Base-by-base conservation (phyloP, 768 basidiomycete species). In the Pleurotus citrinopileatus region DNA sequence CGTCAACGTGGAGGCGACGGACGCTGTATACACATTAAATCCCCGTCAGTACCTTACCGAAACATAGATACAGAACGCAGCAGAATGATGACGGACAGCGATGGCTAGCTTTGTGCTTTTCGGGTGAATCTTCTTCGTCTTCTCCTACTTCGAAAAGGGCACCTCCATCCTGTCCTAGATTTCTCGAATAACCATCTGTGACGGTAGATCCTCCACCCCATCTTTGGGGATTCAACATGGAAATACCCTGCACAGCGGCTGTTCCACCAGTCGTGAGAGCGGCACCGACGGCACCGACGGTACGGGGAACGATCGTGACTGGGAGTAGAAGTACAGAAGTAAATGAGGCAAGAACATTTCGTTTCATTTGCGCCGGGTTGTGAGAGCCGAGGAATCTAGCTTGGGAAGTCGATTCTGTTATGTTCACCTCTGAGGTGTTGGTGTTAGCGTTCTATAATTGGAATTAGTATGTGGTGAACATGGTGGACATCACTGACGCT, bases 301-400 rank as follows among this genome's bases (percentile, higher is more conserved):
- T 82, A 12, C 90, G 84, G 0, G 96, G 96, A 2, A 98, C 94
- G 65, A 98, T 96, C 1, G 95, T 97, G 15, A 99, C 97, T 0
- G 97, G 96, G 0, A 98, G 75, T 0, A 98, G 74, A 4, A 99
- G 83, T 1, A 93, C 80, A 56, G 91, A 87, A 2, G 91, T 90
- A 68, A 99, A 98, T 0, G 93, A 91, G 0, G 93, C 88, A 1
- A 98, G 79, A 6, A 98, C 91, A 60, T 89, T 97, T 37, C 92
- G 85, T 63, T 99, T 99, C 55, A 95, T 83, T 57, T 84, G 83
- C 1, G 93, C 93, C 0, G 96, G 96, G 62, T 98, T 96, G 50
- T 87, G 81, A 1, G 94, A 88, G 17, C 78, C 74, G 2, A 97
- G 77, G 70, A 98, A 96, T 37, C 89, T 86, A 9, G 83, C 70